These are phyloP conservation scores for Solanum hybrid DNA, from an alignment of 305 asterid species.

Conservation along the genomic window DNA sequence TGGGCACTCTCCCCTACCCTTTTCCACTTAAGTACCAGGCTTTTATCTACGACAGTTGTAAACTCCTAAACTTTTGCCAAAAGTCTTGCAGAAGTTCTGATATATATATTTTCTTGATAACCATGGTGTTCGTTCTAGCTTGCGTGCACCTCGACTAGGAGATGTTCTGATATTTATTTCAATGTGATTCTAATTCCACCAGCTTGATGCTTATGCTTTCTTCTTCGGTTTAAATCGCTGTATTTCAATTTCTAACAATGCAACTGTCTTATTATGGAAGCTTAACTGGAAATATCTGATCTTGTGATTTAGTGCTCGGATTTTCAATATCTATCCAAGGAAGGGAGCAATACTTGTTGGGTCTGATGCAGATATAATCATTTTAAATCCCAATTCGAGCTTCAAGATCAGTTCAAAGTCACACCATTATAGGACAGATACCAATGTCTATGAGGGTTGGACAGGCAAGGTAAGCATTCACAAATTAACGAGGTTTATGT, in stretches of 20 bases:
- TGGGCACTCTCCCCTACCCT: no score
- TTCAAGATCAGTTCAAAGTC: slow-evolving; percentile 63
- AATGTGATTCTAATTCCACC: neutral
- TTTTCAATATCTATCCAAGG: slow-evolving; percentile 87
- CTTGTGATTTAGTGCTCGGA: slow-evolving; percentile 48
- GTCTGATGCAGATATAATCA: slow-evolving; percentile 90
- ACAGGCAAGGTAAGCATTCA: slow-evolving; percentile 54
- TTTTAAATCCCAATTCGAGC: slow-evolving; percentile 80
- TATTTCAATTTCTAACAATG: neutral
- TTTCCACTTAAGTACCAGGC: no score
- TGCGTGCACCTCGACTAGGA: neutral
- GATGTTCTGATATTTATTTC: neutral
- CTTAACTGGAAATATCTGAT: neutral
- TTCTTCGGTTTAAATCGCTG: neutral
- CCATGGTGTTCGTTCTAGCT: neutral
- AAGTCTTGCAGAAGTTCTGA: neutral
- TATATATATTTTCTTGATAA: neutral
- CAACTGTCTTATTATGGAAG: neutral
- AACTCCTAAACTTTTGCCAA: no score
- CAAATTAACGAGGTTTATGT: neutral
- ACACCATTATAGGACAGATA: slow-evolving; percentile 81
- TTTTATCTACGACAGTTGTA: no score
- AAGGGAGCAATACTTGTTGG: slow-evolving; percentile 91
- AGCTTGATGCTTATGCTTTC: neutral
- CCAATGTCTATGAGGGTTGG: slow-evolving; percentile 86